Evolutionary conservation across 169 alveolate genomes (phyloP).

Genomic region (Eimeria tenella): DNA sequence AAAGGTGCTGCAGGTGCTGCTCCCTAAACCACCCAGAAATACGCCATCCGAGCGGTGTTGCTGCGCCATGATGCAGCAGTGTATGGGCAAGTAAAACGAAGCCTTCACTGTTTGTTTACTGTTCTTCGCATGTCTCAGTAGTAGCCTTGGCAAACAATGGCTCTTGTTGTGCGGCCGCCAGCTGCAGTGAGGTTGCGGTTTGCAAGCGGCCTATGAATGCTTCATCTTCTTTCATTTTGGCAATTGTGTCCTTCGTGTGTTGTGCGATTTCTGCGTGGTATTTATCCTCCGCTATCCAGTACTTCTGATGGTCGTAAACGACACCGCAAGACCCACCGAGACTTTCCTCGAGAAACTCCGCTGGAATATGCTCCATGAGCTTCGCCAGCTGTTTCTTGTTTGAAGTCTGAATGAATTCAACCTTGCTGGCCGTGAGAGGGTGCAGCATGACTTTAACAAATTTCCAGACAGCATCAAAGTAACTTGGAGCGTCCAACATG

Average conservation of each 20-base stretch:
- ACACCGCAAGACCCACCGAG: constrained; percentile 49
- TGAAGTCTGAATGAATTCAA: constrained; percentile 4
- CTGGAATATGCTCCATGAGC: constrained; percentile 12
- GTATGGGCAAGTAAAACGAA: too few relatives aligned
- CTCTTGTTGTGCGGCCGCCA: neutral
- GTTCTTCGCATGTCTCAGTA: neutral
- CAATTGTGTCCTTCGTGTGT: neutral
- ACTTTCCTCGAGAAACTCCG: constrained; percentile 26
- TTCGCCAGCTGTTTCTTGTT: neutral
- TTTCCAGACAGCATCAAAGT: constrained; percentile 58
- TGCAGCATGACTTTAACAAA: constrained; percentile 50
- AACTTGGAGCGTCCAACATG: constrained; percentile 56
- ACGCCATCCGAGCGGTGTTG: too few relatives aligned
- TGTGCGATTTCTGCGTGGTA: neutral
- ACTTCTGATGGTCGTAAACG: constrained; percentile 41
- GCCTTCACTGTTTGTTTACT: neutral
- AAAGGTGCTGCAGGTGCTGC: too few relatives aligned
- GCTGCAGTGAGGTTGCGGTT: neutral
- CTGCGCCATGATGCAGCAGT: too few relatives aligned
- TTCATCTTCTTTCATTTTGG: neutral
- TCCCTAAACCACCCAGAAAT: too few relatives aligned
- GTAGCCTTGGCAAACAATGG: too few relatives aligned
- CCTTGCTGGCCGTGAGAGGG: constrained; percentile 64
- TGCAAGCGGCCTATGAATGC: neutral
- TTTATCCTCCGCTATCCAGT: constrained; percentile 55